Evolutionary conservation across 495 filamentous ascomycete species (phyloP).

Genomic region (Penicillium cinerascens): DNA sequence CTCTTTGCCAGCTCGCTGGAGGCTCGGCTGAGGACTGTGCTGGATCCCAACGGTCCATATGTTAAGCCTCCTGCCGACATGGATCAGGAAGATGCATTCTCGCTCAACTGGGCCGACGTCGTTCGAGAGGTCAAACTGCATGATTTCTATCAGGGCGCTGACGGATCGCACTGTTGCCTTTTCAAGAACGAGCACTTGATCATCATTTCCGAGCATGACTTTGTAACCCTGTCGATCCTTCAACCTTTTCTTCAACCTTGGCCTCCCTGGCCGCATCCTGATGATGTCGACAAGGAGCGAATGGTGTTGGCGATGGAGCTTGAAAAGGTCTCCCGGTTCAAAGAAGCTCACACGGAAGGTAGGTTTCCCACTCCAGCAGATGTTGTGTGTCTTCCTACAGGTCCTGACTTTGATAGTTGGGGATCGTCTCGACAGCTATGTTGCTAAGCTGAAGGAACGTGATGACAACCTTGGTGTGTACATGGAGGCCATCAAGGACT

Average conservation of each 20-base stretch:
- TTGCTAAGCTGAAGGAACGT: background rate
- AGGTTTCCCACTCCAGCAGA: background rate
- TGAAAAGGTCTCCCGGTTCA: background rate
- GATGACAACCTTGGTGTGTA: background rate
- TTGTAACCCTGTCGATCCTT: background rate
- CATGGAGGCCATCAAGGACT: background rate
- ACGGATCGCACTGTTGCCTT: background rate
- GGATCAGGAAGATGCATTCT: background rate
- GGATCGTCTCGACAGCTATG: background rate
- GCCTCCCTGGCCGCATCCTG: background rate
- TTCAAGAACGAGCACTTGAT: background rate
- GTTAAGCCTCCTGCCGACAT: background rate
- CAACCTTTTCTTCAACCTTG: background rate
- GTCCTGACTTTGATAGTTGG: background rate
- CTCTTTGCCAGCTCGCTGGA: background rate
- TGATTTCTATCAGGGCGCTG: background rate
- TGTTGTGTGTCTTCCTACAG: background rate
- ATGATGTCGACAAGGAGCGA: background rate
- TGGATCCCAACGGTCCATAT: background rate
- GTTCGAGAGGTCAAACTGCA: background rate
- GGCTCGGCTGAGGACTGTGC: background rate
- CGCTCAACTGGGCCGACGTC: background rate
- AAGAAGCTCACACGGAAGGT: background rate
- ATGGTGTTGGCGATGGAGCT: background rate
- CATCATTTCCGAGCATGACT: background rate